Base-by-base conservation (phyloP, 73 alveolate genomes). In the Effrenium voratum region DNA sequence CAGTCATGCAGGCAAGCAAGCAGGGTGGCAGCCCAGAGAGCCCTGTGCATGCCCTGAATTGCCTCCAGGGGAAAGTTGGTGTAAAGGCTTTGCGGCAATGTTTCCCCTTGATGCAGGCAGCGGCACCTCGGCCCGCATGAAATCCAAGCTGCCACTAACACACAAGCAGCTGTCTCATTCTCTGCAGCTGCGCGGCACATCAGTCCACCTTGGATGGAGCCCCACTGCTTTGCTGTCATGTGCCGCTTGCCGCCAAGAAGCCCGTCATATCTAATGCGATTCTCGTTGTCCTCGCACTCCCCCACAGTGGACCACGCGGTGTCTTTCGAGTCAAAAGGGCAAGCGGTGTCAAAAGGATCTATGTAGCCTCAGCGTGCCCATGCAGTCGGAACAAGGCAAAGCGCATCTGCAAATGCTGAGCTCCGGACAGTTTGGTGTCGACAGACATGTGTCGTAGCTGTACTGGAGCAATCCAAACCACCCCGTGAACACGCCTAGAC, bases 361-460 rank as follows among this genome's bases (percentile, higher is more conserved):
- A 72, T 87, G 95, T 44, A 43, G 41, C 95, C 95, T 87, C 30
- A n/a, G 30, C 43, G 15, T 36, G 46, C 43, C 28, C 34, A 49
- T 59, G 73, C 46, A 28, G 19, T 72, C 12, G n/a, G 86, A n/a
- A 75, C 16, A 40, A 40, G 59, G 36, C 49, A 73, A 73, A 5
- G 16, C 38, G 16, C 43, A 36, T 3, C 44, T 44, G n/a, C 1
- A 40, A n/a, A 24, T 34, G 81, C 94, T 38, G 85, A 45, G 90
- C 95, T 38, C 36, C 52, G 5, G 44, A 47, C 95, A 87, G 47
- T 87, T 84, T 44, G 95, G 95, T 2, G 95, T 87, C 10, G 95
- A 63, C 84, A 87, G 38, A 38, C 95, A 87, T 50, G 95, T 87
- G 95, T 87, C 95, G 36, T 87, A 87, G 85, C 95, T 87, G 95